phyloP scores from a whole-genome alignment of 192 early-diverging fungal species.

The Rhizophlyctis rosea region DNA sequence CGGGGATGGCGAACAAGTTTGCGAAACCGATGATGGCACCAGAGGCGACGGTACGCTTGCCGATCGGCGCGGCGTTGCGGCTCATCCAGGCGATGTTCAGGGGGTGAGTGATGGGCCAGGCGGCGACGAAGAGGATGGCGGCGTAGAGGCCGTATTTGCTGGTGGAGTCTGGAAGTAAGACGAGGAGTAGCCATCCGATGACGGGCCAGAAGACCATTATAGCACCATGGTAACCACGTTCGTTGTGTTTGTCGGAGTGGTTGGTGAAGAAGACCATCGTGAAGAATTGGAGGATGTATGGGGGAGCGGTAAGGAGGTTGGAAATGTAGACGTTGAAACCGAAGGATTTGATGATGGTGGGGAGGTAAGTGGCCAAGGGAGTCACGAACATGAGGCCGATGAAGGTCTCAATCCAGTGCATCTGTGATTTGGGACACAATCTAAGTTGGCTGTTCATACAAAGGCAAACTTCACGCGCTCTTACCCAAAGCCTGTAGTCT shows the following conservation, averaged over 20 bases:
- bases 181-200: slow-evolving; percentile 26
- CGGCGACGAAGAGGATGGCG: slow-evolving; percentile 17
- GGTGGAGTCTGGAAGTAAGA: slow-evolving; percentile 17
- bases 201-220: slow-evolving; percentile 16
- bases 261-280: slow-evolving; percentile 16
- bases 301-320: slow-evolving; percentile 32
- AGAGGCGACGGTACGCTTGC: slow-evolving; percentile 34
- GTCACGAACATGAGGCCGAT: slow-evolving; percentile 11
- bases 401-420: slow-evolving; percentile 25
- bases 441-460: too few relatives aligned
- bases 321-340: slow-evolving; percentile 30
- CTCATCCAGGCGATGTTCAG: slow-evolving; percentile 32
- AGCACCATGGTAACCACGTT: slow-evolving; percentile 21
- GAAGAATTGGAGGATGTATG: slow-evolving; percentile 16
- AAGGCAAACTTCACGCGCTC: too few relatives aligned
- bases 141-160: slow-evolving; percentile 1
- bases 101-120: slow-evolving; percentile 17
- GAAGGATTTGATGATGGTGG: slow-evolving; percentile 27
- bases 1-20: slow-evolving; percentile 25
- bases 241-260: slow-evolving; percentile 14
- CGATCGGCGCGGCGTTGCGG: slow-evolving; percentile 29
- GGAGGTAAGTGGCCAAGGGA: slow-evolving; percentile 25
- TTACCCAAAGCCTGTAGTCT: slow-evolving; percentile 29
- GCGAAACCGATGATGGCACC: slow-evolving; percentile 22
- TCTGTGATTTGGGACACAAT: too few relatives aligned